phyloP scores from a whole-genome alignment of 2,329 filamentous ascomycete genomes.

The Periglandula ipomoeae region DNA sequence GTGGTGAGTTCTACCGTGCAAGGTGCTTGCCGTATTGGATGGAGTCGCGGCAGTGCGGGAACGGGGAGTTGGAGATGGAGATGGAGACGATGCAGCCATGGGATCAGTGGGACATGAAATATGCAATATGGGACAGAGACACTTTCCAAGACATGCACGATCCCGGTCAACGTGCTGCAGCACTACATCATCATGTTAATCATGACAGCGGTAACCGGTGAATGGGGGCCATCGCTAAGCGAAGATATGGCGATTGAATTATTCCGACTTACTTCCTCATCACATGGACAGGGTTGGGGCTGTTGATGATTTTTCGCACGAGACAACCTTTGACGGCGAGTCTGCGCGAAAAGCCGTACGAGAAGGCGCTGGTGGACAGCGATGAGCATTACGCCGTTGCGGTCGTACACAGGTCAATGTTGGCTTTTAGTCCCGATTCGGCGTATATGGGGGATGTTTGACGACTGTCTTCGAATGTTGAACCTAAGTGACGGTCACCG shows the following conservation, averaged over 20 bases:
- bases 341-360: background rate
- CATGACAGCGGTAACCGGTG: background rate
- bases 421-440: no score
- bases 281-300: background rate
- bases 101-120: no score
- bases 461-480: no score
- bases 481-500: no score
- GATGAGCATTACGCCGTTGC: no score
- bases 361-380: background rate
- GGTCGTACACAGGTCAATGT: no score
- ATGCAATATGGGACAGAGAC: background rate
- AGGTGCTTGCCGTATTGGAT: no score
- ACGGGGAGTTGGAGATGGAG: background rate
- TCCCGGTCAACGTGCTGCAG: no score
- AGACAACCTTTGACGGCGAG: background rate
- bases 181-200: background rate
- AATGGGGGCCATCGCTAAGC: background rate
- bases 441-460: no score
- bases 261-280: background rate
- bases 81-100: background rate
- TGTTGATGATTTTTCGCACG: no score
- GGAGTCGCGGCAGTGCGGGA: background rate
- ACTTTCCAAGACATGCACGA: no score
- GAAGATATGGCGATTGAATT: background rate
- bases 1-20: background rate